Evolutionary conservation across 441 rosid genomes (phyloP), one percentile per base, ranked within the genome.

Genomic region (Eruca vesicaria): DNA sequence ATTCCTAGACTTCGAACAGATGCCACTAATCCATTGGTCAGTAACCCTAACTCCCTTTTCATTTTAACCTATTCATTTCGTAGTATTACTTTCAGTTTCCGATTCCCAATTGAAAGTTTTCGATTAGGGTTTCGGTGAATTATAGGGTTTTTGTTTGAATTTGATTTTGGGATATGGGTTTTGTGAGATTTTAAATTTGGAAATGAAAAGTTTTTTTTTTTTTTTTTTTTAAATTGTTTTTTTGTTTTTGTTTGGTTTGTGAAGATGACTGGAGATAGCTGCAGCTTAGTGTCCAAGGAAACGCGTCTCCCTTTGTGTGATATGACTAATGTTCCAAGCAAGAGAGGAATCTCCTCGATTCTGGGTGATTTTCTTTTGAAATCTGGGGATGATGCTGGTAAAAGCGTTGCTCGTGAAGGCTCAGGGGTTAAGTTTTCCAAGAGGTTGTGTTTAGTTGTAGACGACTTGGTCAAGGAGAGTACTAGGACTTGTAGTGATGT

Each of bases 191-290:
- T 45, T 11, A 11, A 9, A 28, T 56, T 11, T 35, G 55, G 5
- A 32, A 32, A 15, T 62, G 59, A 28, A 31, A n/a, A 16, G 52
- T 57, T 43, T 67, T 52, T 7, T 10, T 48, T 7, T 29, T 52
- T 9, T 31, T n/a, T n/a, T n/a, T n/a, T n/a, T n/a, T n/a, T n/a
- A n/a, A n/a, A n/a, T n/a, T n/a, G n/a, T 67, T 52, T 7, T 10
- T 48, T 7, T 29, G 33, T 9, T 31, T 9, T 41, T 18, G 21
- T 23, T 29, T 61, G 35, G 36, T 63, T 43, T 63, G 62, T 57
- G 1, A 76, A 43, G 69, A 86, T 90, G 94, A 81, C 79, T 75
- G 90, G 86, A 70, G 88, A 86, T 43, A 83, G 79, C 59, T 79
- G 78, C 72, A 80, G 66, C 8, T 76, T 70, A 53, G 83, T 45